Evolutionary conservation across 306 rosid species (phyloP), one percentile per base, ranked within the genome.

Genomic region (Calophaca sinica): DNA sequence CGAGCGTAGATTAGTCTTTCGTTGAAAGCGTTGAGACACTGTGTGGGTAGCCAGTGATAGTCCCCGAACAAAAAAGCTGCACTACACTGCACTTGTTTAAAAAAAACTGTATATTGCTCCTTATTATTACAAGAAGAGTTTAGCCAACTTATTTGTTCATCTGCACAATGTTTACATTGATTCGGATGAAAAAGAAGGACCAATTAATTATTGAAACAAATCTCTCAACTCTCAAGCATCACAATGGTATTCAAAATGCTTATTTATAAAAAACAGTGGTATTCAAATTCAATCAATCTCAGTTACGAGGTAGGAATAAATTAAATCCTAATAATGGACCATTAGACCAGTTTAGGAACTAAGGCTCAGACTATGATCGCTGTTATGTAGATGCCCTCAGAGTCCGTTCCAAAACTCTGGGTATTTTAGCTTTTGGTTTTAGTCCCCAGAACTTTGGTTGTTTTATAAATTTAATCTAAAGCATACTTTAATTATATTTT

Each of bases 111-210:
- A 67, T 45, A 42, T 42, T n/a, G n/a, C n/a, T n/a, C n/a, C n/a
- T n/a, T 42, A 42, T 42, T 7, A 42, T 9, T 42, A 20, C 26
- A 20, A 20, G 2, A 8, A 3, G 6, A 9, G 51, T 44, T 44
- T n/a, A 44, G 55, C 55, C 38, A 52, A 63, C 36, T 63, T 63
- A 62, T 62, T 63, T 63, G 44, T 51, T 75, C 29, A 4, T 65
- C 9, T 44, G 57, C 46, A 64, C 65, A 10, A 44, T 41, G 15
- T 57, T 72, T 72, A n/a, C 77, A 12, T 12, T n/a, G 20, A 70
- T 39, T 39, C 41, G 28, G 28, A 26, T 20, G 53, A 39, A 9
- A 39, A 52, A 5, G 26, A 53, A 14, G 5, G 26, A 20, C 26
- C 36, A 3, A 0, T 33, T 33, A 4, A 2, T 33, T 33, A 33